Percentiles rank a stretch among this genome's conserved stretches.
Conservation (phyloP, 2,329 filamentous ascomycete genomes). For the Fusarium begoniae region DNA sequence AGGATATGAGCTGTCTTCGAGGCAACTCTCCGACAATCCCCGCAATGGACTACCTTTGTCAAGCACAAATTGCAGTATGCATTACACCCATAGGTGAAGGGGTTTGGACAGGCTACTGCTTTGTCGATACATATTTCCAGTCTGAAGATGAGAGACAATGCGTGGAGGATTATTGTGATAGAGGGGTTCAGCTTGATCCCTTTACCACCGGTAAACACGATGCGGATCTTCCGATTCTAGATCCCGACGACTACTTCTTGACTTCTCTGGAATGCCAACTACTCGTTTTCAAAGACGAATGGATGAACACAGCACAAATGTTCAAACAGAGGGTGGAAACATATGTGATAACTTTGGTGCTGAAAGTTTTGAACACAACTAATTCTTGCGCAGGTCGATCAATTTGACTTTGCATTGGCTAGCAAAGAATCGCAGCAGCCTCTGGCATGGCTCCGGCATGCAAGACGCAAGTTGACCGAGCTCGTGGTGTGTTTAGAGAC, state of each 20-base stretch:
- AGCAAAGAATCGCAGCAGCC: neutral
- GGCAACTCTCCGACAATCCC: accelerated
- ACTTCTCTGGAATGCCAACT: neutral
- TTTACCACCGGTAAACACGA: neutral
- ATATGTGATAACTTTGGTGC: neutral
- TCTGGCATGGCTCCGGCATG: neutral
- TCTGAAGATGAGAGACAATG: neutral
- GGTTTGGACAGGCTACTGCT: constrained; percentile 4
- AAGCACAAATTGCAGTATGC: constrained; percentile 13
- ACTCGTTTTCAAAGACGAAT: neutral
- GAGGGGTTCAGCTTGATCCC: neutral
- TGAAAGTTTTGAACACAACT: neutral
- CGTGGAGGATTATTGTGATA: neutral
- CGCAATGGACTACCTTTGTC: neutral
- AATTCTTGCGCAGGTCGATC: neutral
- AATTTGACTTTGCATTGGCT: neutral
- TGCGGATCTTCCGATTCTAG: accelerated
- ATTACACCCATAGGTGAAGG: accelerated
- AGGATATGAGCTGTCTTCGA: neutral
- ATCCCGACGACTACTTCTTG: neutral
- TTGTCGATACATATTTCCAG: constrained; percentile 12
- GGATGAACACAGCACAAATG: neutral
- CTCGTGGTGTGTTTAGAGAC: neutral
- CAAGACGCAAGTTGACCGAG: neutral
- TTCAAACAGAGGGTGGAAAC: neutral